Evolutionary conservation across 345 rosid species (phyloP), one percentile per base, ranked within the genome.

Genomic region (Nasturtium officinale): DNA sequence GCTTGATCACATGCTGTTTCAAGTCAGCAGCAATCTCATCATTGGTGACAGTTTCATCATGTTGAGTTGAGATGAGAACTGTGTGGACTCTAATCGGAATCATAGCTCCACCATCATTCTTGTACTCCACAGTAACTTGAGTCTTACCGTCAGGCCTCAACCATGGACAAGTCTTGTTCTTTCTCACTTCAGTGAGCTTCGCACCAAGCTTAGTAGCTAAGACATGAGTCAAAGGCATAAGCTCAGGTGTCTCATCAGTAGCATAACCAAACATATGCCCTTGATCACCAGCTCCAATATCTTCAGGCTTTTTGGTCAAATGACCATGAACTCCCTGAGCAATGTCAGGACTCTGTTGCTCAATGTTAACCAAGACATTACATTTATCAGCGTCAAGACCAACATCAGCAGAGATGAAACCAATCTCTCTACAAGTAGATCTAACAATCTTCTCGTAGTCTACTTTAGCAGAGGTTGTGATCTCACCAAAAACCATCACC

Each of bases 241-340:
- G 73, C 80, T 89, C 95, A 9, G 89, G 86, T 3, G 94, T 89
- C 63, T 89, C 91, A 68, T 89, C 90, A 0, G 94, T 82, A n/a
- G 94, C 95, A 57, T 89, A 89, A 3, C 96, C 92, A 45, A 89
- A 89, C 91, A 89, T 89, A 72, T 88, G 94, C 4, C 90, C 94
- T 42, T 88, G 91, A 61, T 89, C 96, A 65, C 96, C 96, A 67
- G 96, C 96, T 28, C 96, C 96, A 46, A 89, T 89, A n/a, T 89
- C 92, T 76, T 89, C 92, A 17, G 96, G 92, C 69, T 85, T 87
- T 69, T 89, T 89, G 62, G 86, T 81, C 40, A 90, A 83, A 65
- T 86, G 96, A 4, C 96, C 96, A 30, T 90, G 96, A 65, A 90
- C 90, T 55, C 96, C 96, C 60, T 86, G 96, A 25, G 96, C 92